These are phyloP conservation scores for Syncephalastrum contaminatum DNA, from an alignment of 371 early-diverging fungal genomes.

Conservation along the genomic window DNA sequence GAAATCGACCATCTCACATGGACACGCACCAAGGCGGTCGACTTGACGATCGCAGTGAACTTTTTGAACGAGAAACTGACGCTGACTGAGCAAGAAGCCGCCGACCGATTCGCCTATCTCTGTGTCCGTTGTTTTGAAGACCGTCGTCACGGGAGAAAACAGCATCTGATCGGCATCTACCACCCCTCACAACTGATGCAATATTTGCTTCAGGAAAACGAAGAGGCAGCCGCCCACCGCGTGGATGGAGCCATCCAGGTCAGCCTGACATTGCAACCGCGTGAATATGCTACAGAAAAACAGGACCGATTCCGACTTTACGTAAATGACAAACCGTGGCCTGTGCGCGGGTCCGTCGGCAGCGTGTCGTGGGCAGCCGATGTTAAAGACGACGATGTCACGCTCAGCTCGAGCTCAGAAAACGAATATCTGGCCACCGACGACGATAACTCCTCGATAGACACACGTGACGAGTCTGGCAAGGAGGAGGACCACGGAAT, in stretches of 20 bases:
- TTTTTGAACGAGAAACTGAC: too few species aligned
- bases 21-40: conserved; percentile 6
- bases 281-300: background rate
- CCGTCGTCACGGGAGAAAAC: conserved; percentile 5
- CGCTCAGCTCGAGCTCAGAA: background rate
- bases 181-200: conserved; percentile 26
- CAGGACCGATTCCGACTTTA: conserved; percentile 12
- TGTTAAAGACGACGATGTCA: background rate
- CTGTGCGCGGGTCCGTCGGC: conserved; percentile 14
- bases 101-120: conserved; percentile 31
- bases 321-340: conserved; percentile 40
- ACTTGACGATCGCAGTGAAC: conserved; percentile 4
- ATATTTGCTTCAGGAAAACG: conserved; percentile 17
- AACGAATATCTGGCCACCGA: conserved; percentile 18
- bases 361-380: background rate
- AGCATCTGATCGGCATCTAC: conserved; percentile 18
- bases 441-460: conserved; percentile 13
- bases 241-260: conserved; percentile 5
- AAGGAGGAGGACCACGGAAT: conserved; percentile 38
- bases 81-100: too few species aligned
- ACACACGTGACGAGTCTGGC: too few species aligned
- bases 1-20: conserved; percentile 16
- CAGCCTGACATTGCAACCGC: conserved; percentile 2
- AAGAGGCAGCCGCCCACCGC: background rate
- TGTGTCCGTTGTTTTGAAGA: conserved; percentile 30